Evolutionary conservation across 2,329 filamentous ascomycete species (phyloP).

Genomic region (Pseudopyricularia cyperi): DNA sequence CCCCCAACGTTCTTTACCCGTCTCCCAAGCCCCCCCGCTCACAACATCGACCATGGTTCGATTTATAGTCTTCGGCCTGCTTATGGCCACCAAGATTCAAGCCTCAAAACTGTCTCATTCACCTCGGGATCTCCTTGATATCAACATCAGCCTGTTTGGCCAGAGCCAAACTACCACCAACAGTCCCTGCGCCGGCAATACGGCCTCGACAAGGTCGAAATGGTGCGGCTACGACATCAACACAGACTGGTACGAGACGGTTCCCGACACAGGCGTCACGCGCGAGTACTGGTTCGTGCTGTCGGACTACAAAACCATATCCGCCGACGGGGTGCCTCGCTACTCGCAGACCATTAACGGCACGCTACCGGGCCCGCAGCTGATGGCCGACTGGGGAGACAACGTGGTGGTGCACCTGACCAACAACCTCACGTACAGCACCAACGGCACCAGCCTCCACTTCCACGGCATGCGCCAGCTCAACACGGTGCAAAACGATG

Average conservation of each 20-base stretch:
- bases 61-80: no score
- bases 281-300: slow-evolving; percentile 34
- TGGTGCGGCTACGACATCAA: slow-evolving; percentile 36
- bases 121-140: background rate
- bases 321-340: slow-evolving; percentile 31
- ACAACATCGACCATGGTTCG: no score
- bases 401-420: slow-evolving; percentile 18
- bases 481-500: slow-evolving; percentile 28
- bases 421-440: slow-evolving; percentile 17
- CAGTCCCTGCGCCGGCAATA: background rate
- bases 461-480: slow-evolving; percentile 50
- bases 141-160: background rate
- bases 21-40: no score
- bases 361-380: slow-evolving; percentile 16
- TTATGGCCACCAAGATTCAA: no score
- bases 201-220: background rate
- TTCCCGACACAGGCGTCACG: slow-evolving; percentile 33
- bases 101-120: no score
- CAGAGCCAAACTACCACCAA: background rate
- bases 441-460: slow-evolving; percentile 49
- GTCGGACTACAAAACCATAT: slow-evolving; percentile 15
- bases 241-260: slow-evolving; percentile 28
- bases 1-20: no score
- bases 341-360: slow-evolving; percentile 22
- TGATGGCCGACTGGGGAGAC: slow-evolving; percentile 23